Percentiles rank a stretch among this genome's conserved stretches.
Evolutionary conservation across 2,329 filamentous ascomycete species (phyloP).

Genomic region (Microsporum audouinii): DNA sequence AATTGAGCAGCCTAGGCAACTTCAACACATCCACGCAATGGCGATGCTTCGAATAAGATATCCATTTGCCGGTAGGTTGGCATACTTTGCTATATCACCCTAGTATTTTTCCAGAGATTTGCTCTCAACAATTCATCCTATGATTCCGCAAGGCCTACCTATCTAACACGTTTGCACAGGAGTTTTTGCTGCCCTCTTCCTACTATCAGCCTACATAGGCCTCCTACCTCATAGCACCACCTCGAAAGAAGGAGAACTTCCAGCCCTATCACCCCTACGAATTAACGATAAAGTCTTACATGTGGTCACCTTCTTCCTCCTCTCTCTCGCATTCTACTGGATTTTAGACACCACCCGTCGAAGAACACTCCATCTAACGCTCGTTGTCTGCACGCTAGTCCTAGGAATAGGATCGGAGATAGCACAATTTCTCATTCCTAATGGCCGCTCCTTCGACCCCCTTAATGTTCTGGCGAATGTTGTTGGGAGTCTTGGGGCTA

Average conservation of each 20-base stretch:
- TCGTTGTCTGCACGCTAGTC: slow-evolving; percentile 63
- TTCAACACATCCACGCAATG: neutral
- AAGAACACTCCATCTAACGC: slow-evolving; percentile 70
- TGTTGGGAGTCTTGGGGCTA: slow-evolving; percentile 58
- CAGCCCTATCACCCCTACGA: slow-evolving; percentile 37
- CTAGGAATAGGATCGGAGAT: slow-evolving; percentile 47
- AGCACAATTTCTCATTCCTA: slow-evolving; percentile 54
- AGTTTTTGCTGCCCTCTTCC: slow-evolving; percentile 54
- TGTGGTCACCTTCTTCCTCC: slow-evolving; percentile 73
- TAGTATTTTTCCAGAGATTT: too few relatives aligned
- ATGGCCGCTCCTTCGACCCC: slow-evolving; percentile 60
- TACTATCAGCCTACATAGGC: slow-evolving; percentile 67
- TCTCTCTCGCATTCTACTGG: slow-evolving; percentile 88
- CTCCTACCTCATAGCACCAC: slow-evolving; percentile 47
- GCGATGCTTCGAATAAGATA: slow-evolving; percentile 68
- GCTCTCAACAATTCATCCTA: neutral
- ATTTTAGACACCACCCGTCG: slow-evolving; percentile 83
- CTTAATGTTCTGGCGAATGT: slow-evolving; percentile 84
- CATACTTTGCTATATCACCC: neutral
- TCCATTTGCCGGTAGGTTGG: slow-evolving; percentile 68
- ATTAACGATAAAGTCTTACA: slow-evolving; percentile 89
- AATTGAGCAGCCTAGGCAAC: neutral
- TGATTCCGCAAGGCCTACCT: slow-evolving; percentile 13
- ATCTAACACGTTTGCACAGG: slow-evolving; percentile 35
- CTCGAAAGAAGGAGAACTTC: slow-evolving; percentile 19